A percentile compares a stretch with the other conserved stretches of the same genome.
Conservation (phyloP, 2,329 filamentous ascomycete species). For the Aspergillus latus region DNA sequence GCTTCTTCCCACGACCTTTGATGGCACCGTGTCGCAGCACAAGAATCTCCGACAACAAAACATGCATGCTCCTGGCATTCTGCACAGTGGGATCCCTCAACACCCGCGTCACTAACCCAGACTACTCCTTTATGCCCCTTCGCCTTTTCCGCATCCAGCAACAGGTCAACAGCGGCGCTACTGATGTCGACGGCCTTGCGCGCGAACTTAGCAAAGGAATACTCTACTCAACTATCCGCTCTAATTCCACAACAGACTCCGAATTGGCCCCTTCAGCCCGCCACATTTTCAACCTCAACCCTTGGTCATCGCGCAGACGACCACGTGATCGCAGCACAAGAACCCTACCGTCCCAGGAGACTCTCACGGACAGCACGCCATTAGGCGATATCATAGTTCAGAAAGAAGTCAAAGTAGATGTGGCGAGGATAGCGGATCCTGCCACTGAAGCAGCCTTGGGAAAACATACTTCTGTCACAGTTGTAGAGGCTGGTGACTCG, state of each 20-base stretch:
- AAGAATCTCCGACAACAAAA: constrained; percentile 31
- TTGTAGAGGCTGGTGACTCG: constrained; percentile 29
- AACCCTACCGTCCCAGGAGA: constrained; percentile 21
- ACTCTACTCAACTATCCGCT: constrained; percentile 41
- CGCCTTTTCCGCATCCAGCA: constrained; percentile 67
- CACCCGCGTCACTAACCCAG: constrained; percentile 51
- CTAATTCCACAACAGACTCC: constrained; percentile 26
- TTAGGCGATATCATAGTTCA: constrained; percentile 63
- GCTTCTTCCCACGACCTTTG: constrained; percentile 40
- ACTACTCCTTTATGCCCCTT: constrained; percentile 61
- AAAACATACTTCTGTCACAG: constrained; percentile 24
- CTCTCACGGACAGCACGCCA: constrained; percentile 21
- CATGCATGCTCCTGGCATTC: constrained; percentile 55
- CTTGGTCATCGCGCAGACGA: constrained; percentile 25
- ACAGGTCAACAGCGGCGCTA: constrained; percentile 56
- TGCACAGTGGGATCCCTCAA: constrained; percentile 64
- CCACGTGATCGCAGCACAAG: background rate
- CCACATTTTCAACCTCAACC: constrained; percentile 17
- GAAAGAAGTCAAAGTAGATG: constrained; percentile 61
- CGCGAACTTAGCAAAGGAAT: constrained; percentile 63
- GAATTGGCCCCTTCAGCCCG: constrained; percentile 24
- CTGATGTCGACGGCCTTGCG: constrained; percentile 60
- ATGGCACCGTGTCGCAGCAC: constrained; percentile 36
- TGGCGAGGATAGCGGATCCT: constrained; percentile 30
- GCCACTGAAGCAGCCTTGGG: constrained; percentile 18